Conservation (phyloP, 2,329 filamentous ascomycete genomes). For the Trichoderma afroharzianum region DNA sequence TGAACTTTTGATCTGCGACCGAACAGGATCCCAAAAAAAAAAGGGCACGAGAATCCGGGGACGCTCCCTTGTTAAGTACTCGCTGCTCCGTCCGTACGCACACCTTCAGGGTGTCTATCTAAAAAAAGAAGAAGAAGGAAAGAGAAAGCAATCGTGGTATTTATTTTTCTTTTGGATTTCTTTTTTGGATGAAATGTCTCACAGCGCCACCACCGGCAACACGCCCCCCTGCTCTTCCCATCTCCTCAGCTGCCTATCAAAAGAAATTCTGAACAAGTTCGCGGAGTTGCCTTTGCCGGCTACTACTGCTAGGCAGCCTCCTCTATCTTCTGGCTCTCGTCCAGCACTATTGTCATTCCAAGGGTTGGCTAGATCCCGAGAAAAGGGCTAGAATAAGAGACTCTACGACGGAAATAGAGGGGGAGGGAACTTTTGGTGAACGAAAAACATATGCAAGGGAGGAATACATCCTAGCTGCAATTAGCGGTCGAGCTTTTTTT, state of each 20-base stretch:
- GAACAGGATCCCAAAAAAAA: neutral
- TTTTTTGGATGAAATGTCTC: neutral
- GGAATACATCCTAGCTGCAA: neutral
- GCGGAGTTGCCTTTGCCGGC: neutral
- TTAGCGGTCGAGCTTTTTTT: neutral
- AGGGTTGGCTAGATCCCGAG: neutral
- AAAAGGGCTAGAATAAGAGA: neutral
- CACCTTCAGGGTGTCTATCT: neutral
- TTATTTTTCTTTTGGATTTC: neutral
- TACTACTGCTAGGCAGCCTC: neutral
- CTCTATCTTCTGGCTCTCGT: neutral
- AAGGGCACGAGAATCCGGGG: neutral
- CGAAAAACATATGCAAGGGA: conserved; percentile 6
- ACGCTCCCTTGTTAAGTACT: neutral
- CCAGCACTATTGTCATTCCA: neutral
- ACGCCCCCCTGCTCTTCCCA: neutral
- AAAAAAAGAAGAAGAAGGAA: neutral
- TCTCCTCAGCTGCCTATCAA: neutral
- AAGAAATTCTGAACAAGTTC: neutral
- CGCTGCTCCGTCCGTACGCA: neutral
- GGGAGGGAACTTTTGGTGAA: too few relatives aligned
- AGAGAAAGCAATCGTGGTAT: neutral
- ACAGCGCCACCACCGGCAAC: neutral
- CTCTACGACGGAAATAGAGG: neutral
- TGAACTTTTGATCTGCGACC: neutral